phyloP scores from a whole-genome alignment of 2,329 filamentous ascomycete species.

The Blumeria graminis region DNA sequence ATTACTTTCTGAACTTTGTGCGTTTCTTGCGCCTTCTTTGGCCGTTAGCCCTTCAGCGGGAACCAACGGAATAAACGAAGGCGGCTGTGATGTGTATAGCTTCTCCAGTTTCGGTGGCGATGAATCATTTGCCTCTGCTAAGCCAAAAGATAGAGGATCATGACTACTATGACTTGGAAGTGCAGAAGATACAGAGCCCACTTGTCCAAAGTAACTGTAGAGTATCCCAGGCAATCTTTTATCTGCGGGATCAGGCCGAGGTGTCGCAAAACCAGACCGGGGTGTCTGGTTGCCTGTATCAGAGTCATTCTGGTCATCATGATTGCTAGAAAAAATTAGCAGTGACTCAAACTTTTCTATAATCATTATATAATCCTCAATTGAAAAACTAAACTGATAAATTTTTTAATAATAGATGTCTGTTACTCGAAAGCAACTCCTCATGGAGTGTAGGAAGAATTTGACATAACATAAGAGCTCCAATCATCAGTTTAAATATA shows the following conservation, averaged over 20 bases:
- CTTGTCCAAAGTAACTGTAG: slow-evolving; percentile 94
- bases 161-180: slow-evolving; percentile 12
- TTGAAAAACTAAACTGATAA: neutral
- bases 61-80: slow-evolving; percentile 10
- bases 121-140: slow-evolving; percentile 6
- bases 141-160: slow-evolving; percentile 11
- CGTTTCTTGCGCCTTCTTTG: slow-evolving; percentile 7
- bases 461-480: neutral
- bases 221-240: slow-evolving; percentile 89
- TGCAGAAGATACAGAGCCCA: slow-evolving; percentile 63
- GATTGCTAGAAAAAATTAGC: slow-evolving; percentile 16
- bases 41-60: slow-evolving; percentile 6
- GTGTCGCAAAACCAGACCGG: slow-evolving; percentile 76
- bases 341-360: slow-evolving; percentile 5
- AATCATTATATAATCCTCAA: neutral
- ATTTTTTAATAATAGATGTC: neutral
- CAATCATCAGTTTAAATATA: neutral
- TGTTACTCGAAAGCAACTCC: neutral
- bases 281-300: slow-evolving; percentile 50
- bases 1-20: slow-evolving; percentile 4
- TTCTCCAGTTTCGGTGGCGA: slow-evolving; percentile 8
- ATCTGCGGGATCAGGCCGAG: slow-evolving; percentile 78
- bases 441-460: neutral
- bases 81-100: slow-evolving; percentile 7
- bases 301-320: slow-evolving; percentile 52